Evolutionary conservation across 1,284 basidiomycete genomes (phyloP).

Genomic region (Megacollybia platyphylla): DNA sequence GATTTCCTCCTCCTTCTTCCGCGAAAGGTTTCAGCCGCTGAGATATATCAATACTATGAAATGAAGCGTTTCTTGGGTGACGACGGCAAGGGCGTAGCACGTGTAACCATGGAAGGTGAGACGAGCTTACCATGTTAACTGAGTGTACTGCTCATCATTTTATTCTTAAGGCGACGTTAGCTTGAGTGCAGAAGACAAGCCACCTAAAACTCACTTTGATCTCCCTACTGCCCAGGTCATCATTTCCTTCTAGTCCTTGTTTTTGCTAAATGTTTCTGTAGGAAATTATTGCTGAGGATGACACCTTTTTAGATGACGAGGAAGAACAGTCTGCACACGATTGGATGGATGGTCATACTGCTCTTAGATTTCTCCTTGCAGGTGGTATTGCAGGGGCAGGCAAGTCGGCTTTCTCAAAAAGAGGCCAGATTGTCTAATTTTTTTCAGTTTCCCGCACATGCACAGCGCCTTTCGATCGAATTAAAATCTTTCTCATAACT

Average conservation of each 20-base stretch:
- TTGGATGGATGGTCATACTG: conserved; percentile 60
- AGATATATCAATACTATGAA: conserved; percentile 84
- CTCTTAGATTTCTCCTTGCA: conserved; percentile 84
- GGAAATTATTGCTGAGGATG: conserved; percentile 25
- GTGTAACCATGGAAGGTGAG: conserved; percentile 81
- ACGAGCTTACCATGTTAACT: conserved; percentile 9
- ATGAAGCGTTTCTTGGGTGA: conserved; percentile 62
- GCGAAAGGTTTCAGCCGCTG: conserved; percentile 65
- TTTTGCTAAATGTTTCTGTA: conserved; percentile 21
- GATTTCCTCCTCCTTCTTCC: conserved; percentile 85
- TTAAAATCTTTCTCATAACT: conserved; percentile 97
- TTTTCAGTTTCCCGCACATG: conserved; percentile 80
- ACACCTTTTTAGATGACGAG: conserved; percentile 36
- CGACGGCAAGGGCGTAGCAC: conserved; percentile 65
- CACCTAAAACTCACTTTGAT: conserved; percentile 18
- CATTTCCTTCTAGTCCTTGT: conserved; percentile 5
- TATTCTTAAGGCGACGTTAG: conserved; percentile 53
- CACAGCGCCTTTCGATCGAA: conserved; percentile 94
- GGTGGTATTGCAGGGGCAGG: conserved; percentile 92
- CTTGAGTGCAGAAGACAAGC: conserved; percentile 58
- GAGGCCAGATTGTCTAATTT: conserved; percentile 6
- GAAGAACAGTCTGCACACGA: conserved; percentile 52
- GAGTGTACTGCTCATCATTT: conserved; percentile 10
- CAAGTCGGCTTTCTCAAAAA: conserved; percentile 20
- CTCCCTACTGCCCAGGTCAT: conserved; percentile 6